Evolutionary conservation across 495 filamentous ascomycete species (phyloP).

Genomic region (Penicillium desertorum): DNA sequence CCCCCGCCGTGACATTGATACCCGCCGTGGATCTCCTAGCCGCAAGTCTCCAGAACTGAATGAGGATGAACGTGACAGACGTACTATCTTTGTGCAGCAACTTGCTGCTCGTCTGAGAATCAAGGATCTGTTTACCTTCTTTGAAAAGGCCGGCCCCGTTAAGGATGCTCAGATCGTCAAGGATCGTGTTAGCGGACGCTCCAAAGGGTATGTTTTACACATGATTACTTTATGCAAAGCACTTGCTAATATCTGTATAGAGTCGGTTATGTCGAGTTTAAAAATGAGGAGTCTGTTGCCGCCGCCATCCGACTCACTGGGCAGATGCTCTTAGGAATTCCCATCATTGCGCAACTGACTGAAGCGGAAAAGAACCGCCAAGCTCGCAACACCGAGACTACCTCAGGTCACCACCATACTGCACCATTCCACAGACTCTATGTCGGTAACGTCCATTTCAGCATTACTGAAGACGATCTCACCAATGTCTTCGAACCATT

Average conservation of each 20-base stretch:
- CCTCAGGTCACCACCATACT: slow-evolving; percentile 62
- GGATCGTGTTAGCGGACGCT: slow-evolving; percentile 92
- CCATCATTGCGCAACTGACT: slow-evolving; percentile 96
- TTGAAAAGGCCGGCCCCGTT: slow-evolving; percentile 93
- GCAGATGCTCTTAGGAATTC: slow-evolving; percentile 97
- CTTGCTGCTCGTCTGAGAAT: slow-evolving; percentile 88
- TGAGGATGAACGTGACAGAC: slow-evolving; percentile 93
- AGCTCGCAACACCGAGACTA: slow-evolving; percentile 77
- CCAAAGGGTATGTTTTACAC: slow-evolving; percentile 77
- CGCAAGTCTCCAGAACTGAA: slow-evolving; percentile 66
- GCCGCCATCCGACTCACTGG: slow-evolving; percentile 97
- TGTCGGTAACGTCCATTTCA: slow-evolving; percentile 99
- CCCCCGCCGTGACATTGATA: slow-evolving; percentile 55
- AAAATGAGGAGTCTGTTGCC: slow-evolving; percentile 89
- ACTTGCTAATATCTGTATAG: slow-evolving; percentile 45
- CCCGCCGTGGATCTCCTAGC: slow-evolving; percentile 53
- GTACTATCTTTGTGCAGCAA: slow-evolving; percentile 98
- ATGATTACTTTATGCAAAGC: slow-evolving; percentile 1
- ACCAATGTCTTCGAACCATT: slow-evolving; percentile 98
- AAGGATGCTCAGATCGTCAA: slow-evolving; percentile 99
- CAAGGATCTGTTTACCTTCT: slow-evolving; percentile 91
- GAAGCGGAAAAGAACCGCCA: slow-evolving; percentile 99
- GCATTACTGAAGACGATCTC: slow-evolving; percentile 94
- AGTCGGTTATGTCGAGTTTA: slow-evolving; percentile 99
- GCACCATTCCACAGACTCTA: slow-evolving; percentile 98